Conservation (phyloP, 202 grass and related monocot genomes). For the Musa balbisiana region DNA sequence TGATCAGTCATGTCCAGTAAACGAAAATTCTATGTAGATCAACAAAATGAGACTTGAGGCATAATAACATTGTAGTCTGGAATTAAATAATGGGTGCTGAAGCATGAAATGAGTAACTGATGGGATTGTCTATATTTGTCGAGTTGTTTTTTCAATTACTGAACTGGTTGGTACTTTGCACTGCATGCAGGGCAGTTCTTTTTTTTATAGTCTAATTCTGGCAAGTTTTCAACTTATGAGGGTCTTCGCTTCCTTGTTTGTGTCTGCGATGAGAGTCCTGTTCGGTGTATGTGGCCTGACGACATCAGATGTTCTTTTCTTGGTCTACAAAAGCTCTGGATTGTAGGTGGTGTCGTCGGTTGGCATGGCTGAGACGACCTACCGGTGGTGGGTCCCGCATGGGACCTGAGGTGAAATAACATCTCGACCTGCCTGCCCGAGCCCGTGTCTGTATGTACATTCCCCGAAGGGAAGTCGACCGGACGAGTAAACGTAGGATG, state of each 20-base stretch:
- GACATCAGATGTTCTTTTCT: constrained; percentile 57
- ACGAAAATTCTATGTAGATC: background rate
- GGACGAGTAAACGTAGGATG: too few species aligned
- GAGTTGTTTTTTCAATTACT: background rate
- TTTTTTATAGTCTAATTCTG: constrained; percentile 1
- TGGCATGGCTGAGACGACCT: too few species aligned
- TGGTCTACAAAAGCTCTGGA: too few species aligned
- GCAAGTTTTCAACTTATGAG: constrained; percentile 65
- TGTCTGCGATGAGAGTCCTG: constrained; percentile 64
- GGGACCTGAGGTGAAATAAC: too few species aligned
- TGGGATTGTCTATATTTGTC: background rate
- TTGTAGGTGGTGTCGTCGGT: too few species aligned
- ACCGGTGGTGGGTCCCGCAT: too few species aligned
- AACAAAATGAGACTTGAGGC: background rate
- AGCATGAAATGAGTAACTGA: background rate
- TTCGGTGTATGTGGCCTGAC: constrained; percentile 63
- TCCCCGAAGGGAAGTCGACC: too few species aligned
- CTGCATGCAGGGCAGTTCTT: background rate
- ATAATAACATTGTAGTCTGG: background rate
- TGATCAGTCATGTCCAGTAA: background rate
- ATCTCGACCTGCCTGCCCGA: too few species aligned
- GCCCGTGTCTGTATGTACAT: too few species aligned
- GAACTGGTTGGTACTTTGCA: background rate
- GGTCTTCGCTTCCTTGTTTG: constrained; percentile 80
- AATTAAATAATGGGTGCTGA: background rate